phyloP scores from a whole-genome alignment of 2,329 filamentous ascomycete species.

The Penicillium italicum region DNA sequence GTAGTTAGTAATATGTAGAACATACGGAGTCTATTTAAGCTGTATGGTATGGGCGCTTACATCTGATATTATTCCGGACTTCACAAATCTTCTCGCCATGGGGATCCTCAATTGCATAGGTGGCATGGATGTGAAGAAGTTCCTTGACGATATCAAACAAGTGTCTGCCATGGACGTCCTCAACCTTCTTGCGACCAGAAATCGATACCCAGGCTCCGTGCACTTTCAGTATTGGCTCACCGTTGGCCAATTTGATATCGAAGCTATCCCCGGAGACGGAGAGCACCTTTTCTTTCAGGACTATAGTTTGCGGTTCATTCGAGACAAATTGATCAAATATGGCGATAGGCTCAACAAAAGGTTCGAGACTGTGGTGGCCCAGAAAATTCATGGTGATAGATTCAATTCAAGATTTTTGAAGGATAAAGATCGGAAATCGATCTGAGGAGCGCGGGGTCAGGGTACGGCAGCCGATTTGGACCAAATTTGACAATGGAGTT shows the following conservation, averaged over 20 bases:
- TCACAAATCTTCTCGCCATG: constrained; percentile 50
- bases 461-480: too few relatives aligned
- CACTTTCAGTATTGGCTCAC: constrained; percentile 54
- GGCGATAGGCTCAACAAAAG: constrained; percentile 18
- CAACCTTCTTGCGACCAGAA: constrained; percentile 24
- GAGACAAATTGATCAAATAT: constrained; percentile 20
- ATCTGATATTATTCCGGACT: constrained; percentile 53
- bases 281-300: constrained; percentile 60
- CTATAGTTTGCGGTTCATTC: constrained; percentile 42
- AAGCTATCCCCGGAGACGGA: constrained; percentile 64
- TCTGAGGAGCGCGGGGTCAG: not conserved
- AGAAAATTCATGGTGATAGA: constrained; percentile 10
- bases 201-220: constrained; percentile 50
- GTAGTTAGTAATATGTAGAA: constrained; percentile 5
- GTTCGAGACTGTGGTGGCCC: constrained; percentile 14
- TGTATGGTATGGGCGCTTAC: constrained; percentile 44
- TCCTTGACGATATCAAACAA: constrained; percentile 25
- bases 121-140: constrained; percentile 22
- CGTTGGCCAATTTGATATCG: constrained; percentile 56
- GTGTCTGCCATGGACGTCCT: constrained; percentile 18
- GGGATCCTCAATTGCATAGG: constrained; percentile 40
- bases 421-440: not conserved
- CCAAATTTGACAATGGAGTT: too few relatives aligned
- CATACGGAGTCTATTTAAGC: not conserved
- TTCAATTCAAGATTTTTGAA: not conserved